Conservation (phyloP, 139 green algal species). For the Chlamydomonas sp. region DNA sequence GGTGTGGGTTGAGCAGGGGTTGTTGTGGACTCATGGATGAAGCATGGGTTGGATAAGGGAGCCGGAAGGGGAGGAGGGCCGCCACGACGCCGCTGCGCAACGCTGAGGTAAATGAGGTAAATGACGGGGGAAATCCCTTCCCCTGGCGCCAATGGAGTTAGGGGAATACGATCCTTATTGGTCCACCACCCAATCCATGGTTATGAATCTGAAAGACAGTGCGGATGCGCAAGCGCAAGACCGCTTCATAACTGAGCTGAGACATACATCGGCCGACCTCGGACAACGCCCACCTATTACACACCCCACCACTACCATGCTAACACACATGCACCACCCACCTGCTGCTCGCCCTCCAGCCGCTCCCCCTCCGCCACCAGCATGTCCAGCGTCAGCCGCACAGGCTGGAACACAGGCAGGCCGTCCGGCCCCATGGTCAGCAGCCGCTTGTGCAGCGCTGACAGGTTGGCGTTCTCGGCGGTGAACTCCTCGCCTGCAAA, state of each 20-base stretch:
- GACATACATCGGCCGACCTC: background rate
- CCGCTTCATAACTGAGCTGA: background rate
- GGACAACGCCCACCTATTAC: background rate
- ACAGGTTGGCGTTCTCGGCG: conserved; percentile 54
- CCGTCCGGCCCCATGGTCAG: conserved; percentile 27
- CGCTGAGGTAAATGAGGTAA: too few relatives aligned
- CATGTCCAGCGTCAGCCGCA: conserved; percentile 62
- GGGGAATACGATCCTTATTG: too few relatives aligned
- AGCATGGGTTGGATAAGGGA: too few relatives aligned
- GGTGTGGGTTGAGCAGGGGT: background rate
- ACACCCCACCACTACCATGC: background rate
- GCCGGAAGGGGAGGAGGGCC: too few relatives aligned
- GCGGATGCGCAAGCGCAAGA: background rate
- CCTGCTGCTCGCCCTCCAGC: conserved; percentile 63
- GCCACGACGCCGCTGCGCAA: too few relatives aligned
- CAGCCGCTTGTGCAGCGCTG: conserved; percentile 47
- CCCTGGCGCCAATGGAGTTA: too few relatives aligned
- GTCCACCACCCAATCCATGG: too few relatives aligned
- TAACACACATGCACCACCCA: background rate
- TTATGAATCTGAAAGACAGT: too few relatives aligned
- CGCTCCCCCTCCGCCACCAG: conserved; percentile 65
- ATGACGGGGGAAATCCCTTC: too few relatives aligned
- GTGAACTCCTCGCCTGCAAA: conserved; percentile 41
- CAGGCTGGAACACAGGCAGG: conserved; percentile 70
- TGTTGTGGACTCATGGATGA: too few relatives aligned